Evolutionary conservation across 2,329 filamentous ascomycete species (phyloP), one percentile per base, ranked within the genome.

Genomic region (Periconia macrospinosa): DNA sequence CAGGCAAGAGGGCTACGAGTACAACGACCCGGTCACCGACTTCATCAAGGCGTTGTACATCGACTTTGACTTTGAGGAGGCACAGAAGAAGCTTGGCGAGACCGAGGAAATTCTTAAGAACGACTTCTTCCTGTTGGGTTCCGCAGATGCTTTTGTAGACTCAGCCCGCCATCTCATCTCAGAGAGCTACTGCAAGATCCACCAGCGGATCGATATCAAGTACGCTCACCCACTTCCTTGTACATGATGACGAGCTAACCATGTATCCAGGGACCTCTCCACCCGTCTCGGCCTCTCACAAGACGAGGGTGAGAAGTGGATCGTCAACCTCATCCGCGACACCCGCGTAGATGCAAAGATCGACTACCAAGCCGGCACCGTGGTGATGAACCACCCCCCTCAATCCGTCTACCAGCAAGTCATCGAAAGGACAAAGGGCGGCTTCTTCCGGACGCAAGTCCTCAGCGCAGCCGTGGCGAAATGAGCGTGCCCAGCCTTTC

Each of bases 141-240:
- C 90, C 3, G 87, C 90, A 33, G 93, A 97, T 67, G 82, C 86
- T 41, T 99, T 99, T 72, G 91, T 99, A 60, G 93, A 97, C 71
- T 88, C 91, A 46, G 94, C 94, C 40, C 85, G 94, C 71, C 94
- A 99, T 81, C 83, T 99, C 56, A 97, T 99, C 75, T 97, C 93
- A 50, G 94, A 99, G 82, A 92, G 87, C 76, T 99, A 99, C 84
- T 99, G 94, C 90, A 97, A 97, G 86, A 99, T 99, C 75, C 95
- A 97, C 78, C 92, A 96, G 74, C 86, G 93, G 67, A 99, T 99
- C 74, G 93, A 97, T 76, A 97, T 99, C 76, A 92, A 92, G 84
- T 87, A 74, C 68, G 82, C 75, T 33, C 17, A 18, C 15, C 8
- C n/a, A 18, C 23, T 15, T 14, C 17, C n/a, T 19, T 8, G 15